A percentile compares a stretch with the other conserved stretches of the same genome.
Evolutionary conservation across 2,329 filamentous ascomycete genomes (phyloP).

Genomic region (Leptographium procerum): DNA sequence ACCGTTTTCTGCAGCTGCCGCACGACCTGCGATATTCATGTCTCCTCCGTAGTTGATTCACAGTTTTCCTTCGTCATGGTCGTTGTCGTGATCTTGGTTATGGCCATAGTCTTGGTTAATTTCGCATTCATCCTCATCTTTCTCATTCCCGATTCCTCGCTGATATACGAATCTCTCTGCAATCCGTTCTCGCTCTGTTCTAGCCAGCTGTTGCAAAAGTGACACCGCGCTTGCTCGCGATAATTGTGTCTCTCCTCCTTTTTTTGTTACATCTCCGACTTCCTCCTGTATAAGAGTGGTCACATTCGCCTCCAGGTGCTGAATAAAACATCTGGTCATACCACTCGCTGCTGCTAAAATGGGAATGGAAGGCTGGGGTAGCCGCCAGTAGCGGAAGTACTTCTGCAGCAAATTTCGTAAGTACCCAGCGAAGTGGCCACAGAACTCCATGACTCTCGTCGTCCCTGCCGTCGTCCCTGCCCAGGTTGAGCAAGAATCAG

Average conservation of each 20-base stretch:
- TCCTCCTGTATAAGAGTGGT: background rate
- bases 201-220: background rate
- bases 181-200: background rate
- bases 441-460: slow-evolving; percentile 4
- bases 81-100: too few relatives aligned
- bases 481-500: background rate
- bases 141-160: background rate
- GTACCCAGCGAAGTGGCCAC: slow-evolving; percentile 12
- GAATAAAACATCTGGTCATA: background rate
- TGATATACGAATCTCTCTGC: background rate
- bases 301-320: background rate
- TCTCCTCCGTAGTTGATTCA: background rate
- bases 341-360: slow-evolving; percentile 12
- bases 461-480: background rate
- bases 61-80: background rate
- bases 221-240: background rate
- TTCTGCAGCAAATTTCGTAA: slow-evolving; percentile 16
- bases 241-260: background rate
- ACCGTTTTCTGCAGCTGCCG: background rate
- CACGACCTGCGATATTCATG: too few relatives aligned
- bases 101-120: too few relatives aligned
- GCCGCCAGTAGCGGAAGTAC: slow-evolving; percentile 14
- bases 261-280: background rate
- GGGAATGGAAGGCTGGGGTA: slow-evolving; percentile 12
- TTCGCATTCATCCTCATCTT: background rate